These are phyloP conservation scores for Madurella fahalii DNA, from an alignment of 2,329 filamentous ascomycete genomes.

Conservation along the genomic window DNA sequence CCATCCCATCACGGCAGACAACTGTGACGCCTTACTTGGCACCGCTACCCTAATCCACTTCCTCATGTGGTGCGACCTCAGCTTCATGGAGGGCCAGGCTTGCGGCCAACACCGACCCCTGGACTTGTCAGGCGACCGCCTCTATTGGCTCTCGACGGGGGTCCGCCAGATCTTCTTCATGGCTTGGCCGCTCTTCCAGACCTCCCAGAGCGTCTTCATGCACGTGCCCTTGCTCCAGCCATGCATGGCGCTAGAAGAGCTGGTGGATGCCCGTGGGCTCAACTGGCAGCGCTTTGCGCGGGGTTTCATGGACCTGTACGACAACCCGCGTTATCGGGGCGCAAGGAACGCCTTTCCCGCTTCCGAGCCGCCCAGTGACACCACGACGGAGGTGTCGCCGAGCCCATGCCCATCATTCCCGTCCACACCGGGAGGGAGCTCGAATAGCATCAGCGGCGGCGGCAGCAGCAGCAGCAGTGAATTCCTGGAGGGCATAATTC, in stretches of 20 bases:
- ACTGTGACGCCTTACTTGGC: conserved; percentile 25
- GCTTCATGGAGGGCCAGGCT: conserved; percentile 24
- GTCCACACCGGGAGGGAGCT: not conserved
- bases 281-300: conserved; percentile 16
- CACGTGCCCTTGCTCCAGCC: conserved; percentile 16
- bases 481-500: not conserved
- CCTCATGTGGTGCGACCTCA: conserved; percentile 30
- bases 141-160: conserved; percentile 30
- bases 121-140: conserved; percentile 27
- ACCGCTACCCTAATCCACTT: conserved; percentile 30
- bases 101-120: not conserved
- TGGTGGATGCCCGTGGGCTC: conserved; percentile 19
- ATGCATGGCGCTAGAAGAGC: conserved; percentile 21
- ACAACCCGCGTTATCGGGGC: conserved; percentile 22
- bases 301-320: conserved; percentile 25
- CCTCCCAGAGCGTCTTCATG: conserved; percentile 20
- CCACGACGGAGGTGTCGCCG: not conserved
- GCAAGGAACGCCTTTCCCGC: not conserved
- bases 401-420: not conserved
- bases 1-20: conserved; percentile 23
- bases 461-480: not conserved
- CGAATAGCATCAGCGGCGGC: not conserved
- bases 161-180: conserved; percentile 28
- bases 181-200: conserved; percentile 24
- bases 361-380: not conserved